Percentiles rank a stretch among this genome's conserved stretches.
Evolutionary conservation across 177 flowering plant genomes (phyloP).

Genomic region (Telopea speciosissima): DNA sequence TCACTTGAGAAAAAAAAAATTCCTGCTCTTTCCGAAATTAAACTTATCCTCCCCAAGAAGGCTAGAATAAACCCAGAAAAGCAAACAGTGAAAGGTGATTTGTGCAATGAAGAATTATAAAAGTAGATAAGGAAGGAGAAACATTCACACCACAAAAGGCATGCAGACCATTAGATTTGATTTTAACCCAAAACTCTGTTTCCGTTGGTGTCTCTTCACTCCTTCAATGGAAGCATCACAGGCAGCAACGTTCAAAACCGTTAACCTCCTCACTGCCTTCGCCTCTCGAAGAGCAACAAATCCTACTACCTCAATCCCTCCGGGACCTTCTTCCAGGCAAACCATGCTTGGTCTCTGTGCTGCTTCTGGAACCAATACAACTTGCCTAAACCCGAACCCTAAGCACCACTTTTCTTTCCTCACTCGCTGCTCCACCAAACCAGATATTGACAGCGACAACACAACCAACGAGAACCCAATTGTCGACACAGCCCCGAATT

Average conservation of each 20-base stretch:
- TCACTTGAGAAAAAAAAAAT: no score
- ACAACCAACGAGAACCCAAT: slow-evolving; percentile 20
- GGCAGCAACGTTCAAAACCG: slow-evolving; percentile 11
- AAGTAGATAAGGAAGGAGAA: background rate
- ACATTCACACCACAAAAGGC: background rate
- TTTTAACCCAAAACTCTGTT: background rate
- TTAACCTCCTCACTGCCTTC: slow-evolving; percentile 18
- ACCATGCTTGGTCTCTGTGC: slow-evolving; percentile 3
- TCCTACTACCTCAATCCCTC: slow-evolving; percentile 14
- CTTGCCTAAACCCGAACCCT: slow-evolving; percentile 10
- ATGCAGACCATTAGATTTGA: background rate
- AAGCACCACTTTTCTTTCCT: slow-evolving; percentile 9
- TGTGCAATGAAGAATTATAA: no score
- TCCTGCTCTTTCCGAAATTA: no score
- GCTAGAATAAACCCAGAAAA: no score
- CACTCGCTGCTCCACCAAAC: slow-evolving; percentile 47
- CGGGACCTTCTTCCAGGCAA: slow-evolving; percentile 12
- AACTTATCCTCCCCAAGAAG: no score
- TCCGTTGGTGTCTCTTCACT: background rate
- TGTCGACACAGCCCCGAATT: slow-evolving; percentile 8
- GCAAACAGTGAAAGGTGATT: no score
- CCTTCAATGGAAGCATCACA: slow-evolving; percentile 24
- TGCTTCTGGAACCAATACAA: background rate
- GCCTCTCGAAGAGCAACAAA: slow-evolving; percentile 11
- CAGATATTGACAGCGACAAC: slow-evolving; percentile 30